Percentiles rank a stretch among this genome's conserved stretches.
Evolutionary conservation across 2,329 filamentous ascomycete species (phyloP).

Genomic region (Meredithiella fracta): DNA sequence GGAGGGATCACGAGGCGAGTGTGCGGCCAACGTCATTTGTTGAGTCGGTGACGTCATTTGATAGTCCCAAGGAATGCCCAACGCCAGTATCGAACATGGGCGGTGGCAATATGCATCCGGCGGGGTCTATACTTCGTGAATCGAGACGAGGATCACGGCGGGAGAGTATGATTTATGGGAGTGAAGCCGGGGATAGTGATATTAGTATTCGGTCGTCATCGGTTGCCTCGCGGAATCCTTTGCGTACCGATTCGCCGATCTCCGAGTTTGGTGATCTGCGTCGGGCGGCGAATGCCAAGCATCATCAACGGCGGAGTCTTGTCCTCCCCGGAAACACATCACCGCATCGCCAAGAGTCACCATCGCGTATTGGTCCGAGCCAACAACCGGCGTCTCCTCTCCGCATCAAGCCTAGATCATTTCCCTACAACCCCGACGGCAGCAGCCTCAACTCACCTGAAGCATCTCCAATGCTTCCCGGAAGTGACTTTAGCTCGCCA

Average conservation of each 20-base stretch:
- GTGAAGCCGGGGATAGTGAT: constrained; percentile 73
- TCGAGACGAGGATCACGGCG: constrained; percentile 39
- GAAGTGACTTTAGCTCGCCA: constrained; percentile 67
- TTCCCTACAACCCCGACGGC: constrained; percentile 43
- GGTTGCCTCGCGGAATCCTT: constrained; percentile 46
- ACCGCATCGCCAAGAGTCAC: constrained; percentile 74
- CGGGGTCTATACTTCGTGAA: constrained; percentile 24
- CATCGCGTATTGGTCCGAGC: constrained; percentile 40
- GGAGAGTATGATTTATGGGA: constrained; percentile 59
- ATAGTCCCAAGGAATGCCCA: constrained; percentile 76
- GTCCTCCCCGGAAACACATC: constrained; percentile 66
- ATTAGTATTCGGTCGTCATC: constrained; percentile 73
- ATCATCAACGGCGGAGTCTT: constrained; percentile 74
- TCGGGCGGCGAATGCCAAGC: constrained; percentile 60
- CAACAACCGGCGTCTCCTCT: constrained; percentile 68
- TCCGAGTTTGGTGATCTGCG: constrained; percentile 68
- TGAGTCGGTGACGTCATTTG: constrained; percentile 60
- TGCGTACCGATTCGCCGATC: constrained; percentile 74
- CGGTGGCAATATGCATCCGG: constrained; percentile 18
- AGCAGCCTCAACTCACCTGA: constrained; percentile 56
- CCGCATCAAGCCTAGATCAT: constrained; percentile 63
- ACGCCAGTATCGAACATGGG: constrained; percentile 74
- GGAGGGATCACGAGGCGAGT: constrained; percentile 26
- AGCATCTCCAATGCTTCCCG: constrained; percentile 71
- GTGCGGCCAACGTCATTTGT: constrained; percentile 40